A percentile compares a stretch with the other conserved stretches of the same genome.
These are phyloP conservation scores for Danielia oregonensis DNA, from an alignment of 805 yeast genomes.

Conservation along the genomic window DNA sequence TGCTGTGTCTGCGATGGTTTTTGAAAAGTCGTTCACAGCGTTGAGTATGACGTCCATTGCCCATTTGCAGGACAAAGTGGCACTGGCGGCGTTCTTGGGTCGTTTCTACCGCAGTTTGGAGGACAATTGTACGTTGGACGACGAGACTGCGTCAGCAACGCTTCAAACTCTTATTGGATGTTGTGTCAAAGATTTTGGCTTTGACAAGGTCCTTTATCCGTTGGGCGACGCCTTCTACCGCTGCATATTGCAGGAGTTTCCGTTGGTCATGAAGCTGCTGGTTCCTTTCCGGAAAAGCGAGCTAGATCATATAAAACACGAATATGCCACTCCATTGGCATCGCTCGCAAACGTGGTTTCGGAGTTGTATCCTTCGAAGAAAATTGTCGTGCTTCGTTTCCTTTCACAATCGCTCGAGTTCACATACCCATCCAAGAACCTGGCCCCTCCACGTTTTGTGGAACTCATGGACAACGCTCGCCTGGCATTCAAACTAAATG, in stretches of 20 bases:
- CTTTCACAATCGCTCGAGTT: constrained; percentile 57
- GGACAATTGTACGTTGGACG: constrained; percentile 36
- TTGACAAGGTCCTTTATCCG: constrained; percentile 62
- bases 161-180: constrained; percentile 63
- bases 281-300: constrained; percentile 21
- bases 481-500: constrained; percentile 53
- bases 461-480: constrained; percentile 81
- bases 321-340: constrained; percentile 5
- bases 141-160: constrained; percentile 51
- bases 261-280: constrained; percentile 48
- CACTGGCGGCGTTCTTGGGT: constrained; percentile 38
- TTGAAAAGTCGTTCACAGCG: constrained; percentile 59
- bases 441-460: constrained; percentile 74
- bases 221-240: constrained; percentile 67
- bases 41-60: constrained; percentile 53
- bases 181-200: constrained; percentile 75
- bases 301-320: not conserved
- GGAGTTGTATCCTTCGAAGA: constrained; percentile 16
- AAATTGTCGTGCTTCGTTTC: constrained; percentile 44
- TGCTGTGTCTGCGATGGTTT: constrained; percentile 54
- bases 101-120: constrained; percentile 47
- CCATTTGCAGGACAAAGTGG: constrained; percentile 45
- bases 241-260: constrained; percentile 58
- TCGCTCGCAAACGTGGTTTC: constrained; percentile 34
- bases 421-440: constrained; percentile 56